Conservation (phyloP, 495 filamentous ascomycete genomes). For the Penicillium antarcticum region DNA sequence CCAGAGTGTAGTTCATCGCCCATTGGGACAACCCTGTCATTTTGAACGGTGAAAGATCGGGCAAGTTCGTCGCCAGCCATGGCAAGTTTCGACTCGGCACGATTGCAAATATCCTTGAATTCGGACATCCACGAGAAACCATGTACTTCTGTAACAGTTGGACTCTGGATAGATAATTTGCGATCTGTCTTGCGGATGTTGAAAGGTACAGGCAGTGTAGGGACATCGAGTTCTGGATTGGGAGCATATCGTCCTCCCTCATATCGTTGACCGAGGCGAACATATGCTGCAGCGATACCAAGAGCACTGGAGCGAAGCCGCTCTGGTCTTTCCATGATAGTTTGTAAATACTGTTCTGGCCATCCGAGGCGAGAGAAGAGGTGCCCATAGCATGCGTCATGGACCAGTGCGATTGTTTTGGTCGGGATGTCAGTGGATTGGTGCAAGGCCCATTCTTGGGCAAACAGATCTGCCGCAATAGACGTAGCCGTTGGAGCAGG, state of each 20-base stretch:
- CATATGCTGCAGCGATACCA: conserved; percentile 83
- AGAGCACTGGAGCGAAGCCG: conserved; percentile 79
- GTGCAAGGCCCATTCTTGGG: conserved; percentile 64
- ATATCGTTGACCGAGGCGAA: conserved; percentile 79
- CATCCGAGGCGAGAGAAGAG: conserved; percentile 79
- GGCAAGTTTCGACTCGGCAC: conserved; percentile 70
- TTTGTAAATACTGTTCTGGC: conserved; percentile 57
- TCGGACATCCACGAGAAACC: conserved; percentile 89
- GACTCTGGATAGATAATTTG: conserved; percentile 55
- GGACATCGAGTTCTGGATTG: conserved; percentile 50
- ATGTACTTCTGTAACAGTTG: conserved; percentile 76
- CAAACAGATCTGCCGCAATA: conserved; percentile 68
- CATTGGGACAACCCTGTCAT: too few species aligned
- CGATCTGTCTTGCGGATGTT: conserved; percentile 72
- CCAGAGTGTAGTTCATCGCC: conserved; percentile 53
- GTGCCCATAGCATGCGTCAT: conserved; percentile 93
- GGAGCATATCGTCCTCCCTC: conserved; percentile 65
- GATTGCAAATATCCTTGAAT: conserved; percentile 75
- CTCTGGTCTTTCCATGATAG: conserved; percentile 90
- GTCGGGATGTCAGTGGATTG: conserved; percentile 48
- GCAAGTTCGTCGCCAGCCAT: conserved; percentile 70
- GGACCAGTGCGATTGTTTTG: conserved; percentile 76
- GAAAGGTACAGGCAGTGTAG: conserved; percentile 60
- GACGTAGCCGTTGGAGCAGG: conserved; percentile 57
- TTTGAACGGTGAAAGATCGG: conserved; percentile 45